Evolutionary conservation across 2,329 filamentous ascomycete genomes (phyloP).

Genomic region (Intubia oerlemansii): DNA sequence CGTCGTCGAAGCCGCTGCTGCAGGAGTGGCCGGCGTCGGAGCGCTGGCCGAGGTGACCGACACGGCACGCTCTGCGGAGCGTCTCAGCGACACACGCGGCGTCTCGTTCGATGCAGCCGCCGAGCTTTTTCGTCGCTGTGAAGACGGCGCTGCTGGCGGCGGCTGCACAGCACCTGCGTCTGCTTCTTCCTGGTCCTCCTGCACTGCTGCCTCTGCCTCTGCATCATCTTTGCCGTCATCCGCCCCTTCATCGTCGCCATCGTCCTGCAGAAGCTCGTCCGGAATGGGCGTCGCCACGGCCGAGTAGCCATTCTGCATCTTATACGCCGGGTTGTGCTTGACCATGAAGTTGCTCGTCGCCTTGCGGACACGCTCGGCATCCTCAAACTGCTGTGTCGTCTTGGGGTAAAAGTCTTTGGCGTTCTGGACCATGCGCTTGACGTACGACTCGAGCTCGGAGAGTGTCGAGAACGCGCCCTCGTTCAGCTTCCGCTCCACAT

Average conservation of each 20-base stretch:
- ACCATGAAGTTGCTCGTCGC: constrained; percentile 76
- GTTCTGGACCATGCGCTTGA: constrained; percentile 75
- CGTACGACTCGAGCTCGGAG: constrained; percentile 58
- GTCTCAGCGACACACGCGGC: too few relatives aligned
- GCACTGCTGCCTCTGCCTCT: too few relatives aligned
- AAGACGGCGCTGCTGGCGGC: too few relatives aligned
- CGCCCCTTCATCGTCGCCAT: constrained; percentile 10
- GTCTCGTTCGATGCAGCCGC: constrained; percentile 2
- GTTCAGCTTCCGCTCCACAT: constrained; percentile 54
- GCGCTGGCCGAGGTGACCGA: constrained; percentile 6
- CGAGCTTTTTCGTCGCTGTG: constrained; percentile 9
- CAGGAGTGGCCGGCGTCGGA: background rate
- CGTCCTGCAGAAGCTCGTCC: constrained; percentile 18
- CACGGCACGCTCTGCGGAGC: constrained; percentile 4
- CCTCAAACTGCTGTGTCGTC: constrained; percentile 51
- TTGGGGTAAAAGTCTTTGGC: constrained; percentile 69
- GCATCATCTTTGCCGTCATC: constrained; percentile 15
- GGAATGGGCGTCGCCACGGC: constrained; percentile 56
- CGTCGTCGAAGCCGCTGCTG: too few relatives aligned
- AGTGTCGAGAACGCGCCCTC: constrained; percentile 47
- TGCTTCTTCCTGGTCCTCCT: constrained; percentile 9
- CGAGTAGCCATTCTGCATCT: constrained; percentile 39
- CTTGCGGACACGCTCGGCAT: constrained; percentile 74
- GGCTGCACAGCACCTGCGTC: constrained; percentile 1
- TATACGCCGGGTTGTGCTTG: constrained; percentile 68